Evolutionary conservation across 1,284 basidiomycete species (phyloP), one percentile per base, ranked within the genome.

Genomic region (Cryptococcus neoformans): DNA sequence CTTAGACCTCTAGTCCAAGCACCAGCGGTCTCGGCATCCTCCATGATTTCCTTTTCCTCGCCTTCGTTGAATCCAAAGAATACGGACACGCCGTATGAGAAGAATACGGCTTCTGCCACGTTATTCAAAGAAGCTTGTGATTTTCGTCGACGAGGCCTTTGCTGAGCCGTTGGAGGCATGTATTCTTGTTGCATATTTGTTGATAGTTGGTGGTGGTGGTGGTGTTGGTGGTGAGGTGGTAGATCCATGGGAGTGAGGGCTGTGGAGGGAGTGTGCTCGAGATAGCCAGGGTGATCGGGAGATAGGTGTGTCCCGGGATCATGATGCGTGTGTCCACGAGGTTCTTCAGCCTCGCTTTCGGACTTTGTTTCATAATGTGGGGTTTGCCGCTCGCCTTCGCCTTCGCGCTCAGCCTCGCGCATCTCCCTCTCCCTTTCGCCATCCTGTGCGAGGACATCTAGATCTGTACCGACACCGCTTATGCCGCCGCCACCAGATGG

Each of bases 101-200:
- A 93, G 75, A 93, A 92, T 5, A 94, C 83, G 0, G 85, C 88
- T 70, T 95, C 92, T 0, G 86, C 91, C n/a, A 90, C 80, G 6
- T 64, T 63, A 44, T 46, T 65, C 48, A 49, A 59, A 44, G 54
- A 60, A 1, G 56, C 59, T 17, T 65, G 57, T 0, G 63, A 63
- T 44, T 67, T 67, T 21, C 65, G 49, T 44, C 59, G 41, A 38
- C 39, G 49, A 3, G 17, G 14, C 12, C 17, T 14, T 0, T 39
- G 35, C 28, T 36, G 37, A 28, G 28, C 28, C 28, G 3, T 28
- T 28, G 28, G 28, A 12, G 12, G 7, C 16, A 28, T 6, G 11
- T 21, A 10, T 11, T 41, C n/a, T 34, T 44, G 11, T 44, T 10
- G 41, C 54, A 41, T 38, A 11, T 10, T 42, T 21, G 12, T 16